Percentiles rank a stretch among this genome's conserved stretches.
These are phyloP conservation scores for Termitomyces sp. DNA, from an alignment of 768 basidiomycete genomes.

Conservation along the genomic window DNA sequence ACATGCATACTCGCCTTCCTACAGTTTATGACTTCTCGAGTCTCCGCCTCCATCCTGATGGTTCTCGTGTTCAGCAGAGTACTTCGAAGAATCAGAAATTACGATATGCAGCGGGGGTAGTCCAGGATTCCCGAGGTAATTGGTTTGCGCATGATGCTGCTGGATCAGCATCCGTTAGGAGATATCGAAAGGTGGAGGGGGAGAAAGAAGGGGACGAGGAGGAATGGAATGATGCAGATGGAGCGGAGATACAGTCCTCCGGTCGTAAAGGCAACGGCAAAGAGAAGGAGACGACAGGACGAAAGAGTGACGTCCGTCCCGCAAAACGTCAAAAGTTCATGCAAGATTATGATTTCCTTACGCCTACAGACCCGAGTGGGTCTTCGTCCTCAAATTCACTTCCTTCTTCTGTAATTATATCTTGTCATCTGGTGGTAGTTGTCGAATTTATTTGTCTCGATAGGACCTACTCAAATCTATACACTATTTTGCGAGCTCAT, in stretches of 20 bases:
- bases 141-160: conserved; percentile 70
- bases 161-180: conserved; percentile 41
- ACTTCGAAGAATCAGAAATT: conserved; percentile 29
- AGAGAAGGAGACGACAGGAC: conserved; percentile 8
- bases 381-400: conserved; percentile 16
- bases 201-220: conserved; percentile 13
- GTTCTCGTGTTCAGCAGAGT: conserved; percentile 51
- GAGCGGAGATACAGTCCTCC: conserved; percentile 10
- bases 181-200: conserved; percentile 22
- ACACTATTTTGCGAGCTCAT: conserved; percentile 42
- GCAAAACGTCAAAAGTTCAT: conserved; percentile 43
- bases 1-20: conserved; percentile 34
- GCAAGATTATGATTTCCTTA: conserved; percentile 54
- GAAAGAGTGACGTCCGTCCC: conserved; percentile 20
- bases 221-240: conserved; percentile 11
- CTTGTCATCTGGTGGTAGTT: conserved; percentile 4
- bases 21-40: conserved; percentile 65
- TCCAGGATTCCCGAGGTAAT: conserved; percentile 50
- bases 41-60: conserved; percentile 64
- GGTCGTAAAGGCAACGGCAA: conserved; percentile 5
- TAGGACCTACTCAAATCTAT: conserved; percentile 51
- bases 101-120: conserved; percentile 30
- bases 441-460: conserved; percentile 2
- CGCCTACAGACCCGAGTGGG: conserved; percentile 19
- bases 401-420: conserved; percentile 50